Base-by-base conservation (phyloP, 2,329 filamentous ascomycete genomes). In the Trichoderma atroviride region DNA sequence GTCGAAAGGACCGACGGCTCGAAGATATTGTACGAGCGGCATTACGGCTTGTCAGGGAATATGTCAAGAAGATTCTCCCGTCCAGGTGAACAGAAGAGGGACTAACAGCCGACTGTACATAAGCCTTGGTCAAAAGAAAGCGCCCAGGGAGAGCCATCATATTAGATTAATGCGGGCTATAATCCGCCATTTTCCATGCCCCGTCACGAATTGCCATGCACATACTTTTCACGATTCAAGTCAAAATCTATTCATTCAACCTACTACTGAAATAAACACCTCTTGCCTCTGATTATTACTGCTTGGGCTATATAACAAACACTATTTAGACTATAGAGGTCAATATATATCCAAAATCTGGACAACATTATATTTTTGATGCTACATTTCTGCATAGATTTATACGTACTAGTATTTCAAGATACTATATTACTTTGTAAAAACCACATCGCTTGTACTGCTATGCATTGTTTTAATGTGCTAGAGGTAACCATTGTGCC, bases 1-100 rank as follows among this genome's bases (percentile, higher is more conserved):
- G 85, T 72, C 88, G 87, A 76, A 91, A 90, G 74, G 92, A 95
- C 75, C 83, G 87, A 58, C 83, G 92, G 70, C 78, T 94, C 1
- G 92, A 95, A 76, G 91, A 92, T 72, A 84, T 92, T n/a, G 87
- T 94, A 4, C 83, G 91, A 58, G 88, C 90, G 0, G 82, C 89
- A 16, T 76, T 93, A 11, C 82, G 79, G 70, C 79, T 90, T 55
- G 78, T 81, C 19, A 81, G 88, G 68, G 88, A 90, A 75, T 91
- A 90, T 73, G 80, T 84, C 27, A 81, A 87, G 67, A 88, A 84
- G 58, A 76, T 90, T 31, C 75, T 91, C 27, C 89, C 89, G 9
- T 83, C 87, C 3, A 82, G 87, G 78, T 87, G 83, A 85, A 62
- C 7, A 67, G 31, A 57, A 57, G 10, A 50, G 31, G 19, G 27